Percentiles rank a stretch among this genome's conserved stretches.
Evolutionary conservation across 2,329 filamentous ascomycete species (phyloP).

Genomic region (Davidsoniella eucalypti): DNA sequence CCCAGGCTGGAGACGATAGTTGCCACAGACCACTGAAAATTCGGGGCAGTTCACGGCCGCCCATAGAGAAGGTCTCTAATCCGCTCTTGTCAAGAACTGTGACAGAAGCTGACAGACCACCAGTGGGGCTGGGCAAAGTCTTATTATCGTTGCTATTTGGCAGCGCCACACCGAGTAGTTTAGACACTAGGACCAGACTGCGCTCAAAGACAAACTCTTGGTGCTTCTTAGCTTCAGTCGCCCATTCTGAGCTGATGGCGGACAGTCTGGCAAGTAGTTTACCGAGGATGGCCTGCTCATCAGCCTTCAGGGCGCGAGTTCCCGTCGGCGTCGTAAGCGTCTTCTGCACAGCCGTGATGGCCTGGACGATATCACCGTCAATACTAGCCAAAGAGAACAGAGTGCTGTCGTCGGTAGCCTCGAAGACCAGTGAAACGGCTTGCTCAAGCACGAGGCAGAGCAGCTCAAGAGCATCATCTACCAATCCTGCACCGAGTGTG

Average conservation of each 20-base stretch:
- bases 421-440: conserved; percentile 5
- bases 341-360: conserved; percentile 22
- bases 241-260: not conserved
- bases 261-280: conserved; percentile 1
- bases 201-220: conserved; percentile 11
- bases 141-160: not conserved
- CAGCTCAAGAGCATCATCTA: conserved; percentile 14
- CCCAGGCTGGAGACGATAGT: conserved; percentile 20
- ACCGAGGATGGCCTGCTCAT: conserved; percentile 8
- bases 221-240: not conserved
- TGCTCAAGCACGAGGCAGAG: conserved; percentile 11
- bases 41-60: conserved; percentile 15
- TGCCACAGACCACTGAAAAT: conserved; percentile 21
- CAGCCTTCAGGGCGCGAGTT: conserved; percentile 12
- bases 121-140: not conserved
- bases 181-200: conserved; percentile 6
- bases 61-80: conserved; percentile 17
- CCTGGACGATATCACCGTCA: conserved; percentile 21
- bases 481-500: conserved; percentile 17
- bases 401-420: not conserved
- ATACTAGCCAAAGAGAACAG: conserved; percentile 12
- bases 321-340: conserved; percentile 15
- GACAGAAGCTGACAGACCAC: not conserved
- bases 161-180: conserved; percentile 6
- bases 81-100: not conserved